Conservation (phyloP, 257 asterid species). For the Forsythia suspensa region DNA sequence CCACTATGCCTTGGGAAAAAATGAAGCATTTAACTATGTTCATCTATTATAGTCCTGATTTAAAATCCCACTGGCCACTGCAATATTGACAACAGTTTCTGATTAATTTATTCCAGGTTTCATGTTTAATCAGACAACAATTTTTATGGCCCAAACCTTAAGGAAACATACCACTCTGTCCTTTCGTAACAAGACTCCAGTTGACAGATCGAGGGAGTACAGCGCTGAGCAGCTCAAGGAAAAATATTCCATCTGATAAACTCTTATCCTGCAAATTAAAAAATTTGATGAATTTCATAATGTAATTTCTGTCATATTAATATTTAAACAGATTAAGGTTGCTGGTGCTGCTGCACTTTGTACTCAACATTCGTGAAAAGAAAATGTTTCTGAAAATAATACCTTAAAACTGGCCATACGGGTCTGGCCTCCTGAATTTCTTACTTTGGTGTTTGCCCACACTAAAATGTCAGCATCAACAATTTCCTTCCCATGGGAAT, state of each 20-base stretch:
- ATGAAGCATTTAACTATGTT: neutral
- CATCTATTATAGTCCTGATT: neutral
- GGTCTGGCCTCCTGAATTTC: conserved; percentile 69
- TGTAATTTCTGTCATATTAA: too few species aligned
- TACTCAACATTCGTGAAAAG: neutral
- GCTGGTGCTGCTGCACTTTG: neutral
- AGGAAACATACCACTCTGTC: conserved; percentile 59
- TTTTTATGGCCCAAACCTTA: neutral
- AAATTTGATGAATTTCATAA: neutral
- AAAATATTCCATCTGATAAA: conserved; percentile 81
- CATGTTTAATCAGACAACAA: neutral
- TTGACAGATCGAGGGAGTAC: conserved; percentile 96
- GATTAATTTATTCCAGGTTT: neutral
- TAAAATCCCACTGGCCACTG: neutral
- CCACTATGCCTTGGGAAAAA: neutral
- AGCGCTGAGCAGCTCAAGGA: conserved; percentile 93
- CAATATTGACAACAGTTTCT: neutral
- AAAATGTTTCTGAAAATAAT: conserved; percentile 19
- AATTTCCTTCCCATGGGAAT: conserved; percentile 88
- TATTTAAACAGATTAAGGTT: too few species aligned
- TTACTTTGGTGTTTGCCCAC: conserved; percentile 90
- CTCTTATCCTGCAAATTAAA: conserved; percentile 70
- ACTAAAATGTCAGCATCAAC: conserved; percentile 73
- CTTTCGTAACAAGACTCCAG: conserved; percentile 98
- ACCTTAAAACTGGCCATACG: conserved; percentile 80